A percentile compares a stretch with the other conserved stretches of the same genome.
Evolutionary conservation across 1,139 yeast species (phyloP).

Genomic region (Petasospora rhodanensis): DNA sequence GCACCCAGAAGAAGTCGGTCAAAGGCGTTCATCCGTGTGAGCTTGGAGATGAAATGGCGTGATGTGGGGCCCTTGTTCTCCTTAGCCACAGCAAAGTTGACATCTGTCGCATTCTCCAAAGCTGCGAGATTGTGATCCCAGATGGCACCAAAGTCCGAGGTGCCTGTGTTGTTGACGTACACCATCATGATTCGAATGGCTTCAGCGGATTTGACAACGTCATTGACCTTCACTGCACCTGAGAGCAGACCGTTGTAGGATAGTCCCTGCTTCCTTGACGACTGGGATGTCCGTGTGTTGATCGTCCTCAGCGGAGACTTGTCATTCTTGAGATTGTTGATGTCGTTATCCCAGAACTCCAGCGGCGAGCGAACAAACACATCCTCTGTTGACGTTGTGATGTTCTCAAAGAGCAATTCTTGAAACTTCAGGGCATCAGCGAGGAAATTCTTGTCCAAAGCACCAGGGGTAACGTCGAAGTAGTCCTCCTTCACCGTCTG

Average conservation of each 20-base stretch:
- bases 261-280: no score
- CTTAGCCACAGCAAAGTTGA: constrained; percentile 1
- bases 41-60: constrained; percentile 13
- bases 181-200: constrained; percentile 36
- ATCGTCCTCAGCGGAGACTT: constrained; percentile 32
- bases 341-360: constrained; percentile 16
- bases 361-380: constrained; percentile 34
- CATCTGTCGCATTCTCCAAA: constrained; percentile 6
- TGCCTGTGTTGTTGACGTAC: constrained; percentile 18
- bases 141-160: constrained; percentile 17
- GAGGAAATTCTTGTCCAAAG: constrained; percentile 32
- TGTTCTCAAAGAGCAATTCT: constrained; percentile 24
- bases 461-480: constrained; percentile 19
- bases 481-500: constrained; percentile 3
- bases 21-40: constrained; percentile 19
- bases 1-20: constrained; percentile 27
- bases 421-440: constrained; percentile 31
- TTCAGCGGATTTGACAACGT: constrained; percentile 44
- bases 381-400: constrained; percentile 5
- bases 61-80: constrained; percentile 10
- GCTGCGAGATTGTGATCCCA: constrained; percentile 29
- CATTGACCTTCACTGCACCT: constrained; percentile 43
- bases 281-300: constrained; percentile 27
- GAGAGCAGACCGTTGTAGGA: constrained; percentile 33
- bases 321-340: constrained; percentile 26